Evolutionary conservation across 208 protist genomes (phyloP).

Genomic region (Acanthamoeba polyphaga): DNA sequence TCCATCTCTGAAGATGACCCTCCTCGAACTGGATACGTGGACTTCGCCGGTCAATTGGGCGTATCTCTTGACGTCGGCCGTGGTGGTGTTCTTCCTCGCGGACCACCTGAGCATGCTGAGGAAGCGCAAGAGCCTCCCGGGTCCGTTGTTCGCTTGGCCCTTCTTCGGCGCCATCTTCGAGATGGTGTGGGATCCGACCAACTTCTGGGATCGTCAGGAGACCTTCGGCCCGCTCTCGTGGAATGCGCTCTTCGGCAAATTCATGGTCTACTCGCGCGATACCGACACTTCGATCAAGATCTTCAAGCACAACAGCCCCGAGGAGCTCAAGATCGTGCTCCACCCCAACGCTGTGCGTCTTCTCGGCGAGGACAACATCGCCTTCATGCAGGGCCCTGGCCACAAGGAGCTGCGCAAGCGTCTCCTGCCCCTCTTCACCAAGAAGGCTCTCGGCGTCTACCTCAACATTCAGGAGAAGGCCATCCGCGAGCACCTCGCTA

Average conservation of each 20-base stretch:
- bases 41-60: slow-evolving; percentile 31
- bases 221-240: slow-evolving; percentile 86
- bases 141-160: slow-evolving; percentile 83
- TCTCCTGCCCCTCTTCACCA: slow-evolving; percentile 87
- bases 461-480: slow-evolving; percentile 85
- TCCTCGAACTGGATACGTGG: slow-evolving; percentile 62
- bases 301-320: slow-evolving; percentile 74
- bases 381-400: slow-evolving; percentile 83
- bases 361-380: slow-evolving; percentile 84
- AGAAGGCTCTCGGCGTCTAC: slow-evolving; percentile 83
- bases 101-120: slow-evolving; percentile 70
- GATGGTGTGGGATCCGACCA: slow-evolving; percentile 85
- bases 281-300: slow-evolving; percentile 75
- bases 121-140: slow-evolving; percentile 83
- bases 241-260: slow-evolving; percentile 83
- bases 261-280: slow-evolving; percentile 76
- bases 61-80: slow-evolving; percentile 46
- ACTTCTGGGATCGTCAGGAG: slow-evolving; percentile 85
- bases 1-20: not conserved
- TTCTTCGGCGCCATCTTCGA: slow-evolving; percentile 86
- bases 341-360: slow-evolving; percentile 73
- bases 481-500: slow-evolving; percentile 79
- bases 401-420: slow-evolving; percentile 87
- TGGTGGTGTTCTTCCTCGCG: slow-evolving; percentile 40
- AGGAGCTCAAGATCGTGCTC: slow-evolving; percentile 74